These are phyloP conservation scores for Botrytis hyacinthi DNA, from an alignment of 2,329 filamentous ascomycete genomes.

Conservation along the genomic window DNA sequence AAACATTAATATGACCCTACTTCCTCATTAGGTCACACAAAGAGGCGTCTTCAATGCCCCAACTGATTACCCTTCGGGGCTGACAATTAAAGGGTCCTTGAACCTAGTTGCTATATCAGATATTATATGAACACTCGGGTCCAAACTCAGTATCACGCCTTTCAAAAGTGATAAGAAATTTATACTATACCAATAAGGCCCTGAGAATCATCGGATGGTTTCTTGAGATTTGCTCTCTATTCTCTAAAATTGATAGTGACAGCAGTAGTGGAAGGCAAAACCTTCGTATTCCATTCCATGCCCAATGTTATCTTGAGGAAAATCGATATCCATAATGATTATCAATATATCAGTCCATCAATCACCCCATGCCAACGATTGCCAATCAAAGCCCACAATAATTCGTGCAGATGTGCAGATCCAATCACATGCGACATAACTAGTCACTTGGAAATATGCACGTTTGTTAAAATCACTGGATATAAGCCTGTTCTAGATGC, in stretches of 20 bases:
- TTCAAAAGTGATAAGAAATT: neutral
- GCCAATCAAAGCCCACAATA: neutral
- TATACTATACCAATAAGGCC: neutral
- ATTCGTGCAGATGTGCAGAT: neutral
- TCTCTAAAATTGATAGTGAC: neutral
- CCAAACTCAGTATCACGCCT: neutral
- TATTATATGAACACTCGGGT: neutral
- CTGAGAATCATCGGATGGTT: neutral
- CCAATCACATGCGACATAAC: conserved; percentile 11
- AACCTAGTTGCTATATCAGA: neutral
- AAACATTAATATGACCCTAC: neutral
- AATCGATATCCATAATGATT: neutral
- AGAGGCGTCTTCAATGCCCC: neutral
- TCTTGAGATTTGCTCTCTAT: neutral
- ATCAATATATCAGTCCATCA: neutral
- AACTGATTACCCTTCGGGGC: neutral
- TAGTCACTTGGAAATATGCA: conserved; percentile 3
- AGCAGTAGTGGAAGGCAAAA: conserved; percentile 7
- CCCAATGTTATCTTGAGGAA: neutral
- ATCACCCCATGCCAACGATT: neutral
- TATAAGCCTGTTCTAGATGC: neutral
- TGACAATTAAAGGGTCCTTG: neutral
- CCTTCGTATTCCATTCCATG: neutral
- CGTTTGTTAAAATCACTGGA: neutral
- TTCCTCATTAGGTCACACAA: neutral